Base-by-base conservation (phyloP, 805 yeast genomes). In the Lipomyces starkeyi region DNA sequence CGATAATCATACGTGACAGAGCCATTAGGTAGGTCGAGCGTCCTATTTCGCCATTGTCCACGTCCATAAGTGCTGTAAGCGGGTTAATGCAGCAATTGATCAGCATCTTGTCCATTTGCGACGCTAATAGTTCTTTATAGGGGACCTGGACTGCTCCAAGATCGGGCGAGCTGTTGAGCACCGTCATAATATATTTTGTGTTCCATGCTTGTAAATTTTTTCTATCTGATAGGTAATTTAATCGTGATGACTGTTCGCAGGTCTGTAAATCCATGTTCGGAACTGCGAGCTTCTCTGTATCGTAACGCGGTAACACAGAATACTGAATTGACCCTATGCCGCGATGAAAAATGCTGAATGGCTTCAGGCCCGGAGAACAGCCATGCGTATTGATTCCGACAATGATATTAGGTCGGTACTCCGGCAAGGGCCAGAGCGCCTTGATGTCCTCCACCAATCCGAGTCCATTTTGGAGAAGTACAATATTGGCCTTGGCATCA, bases 371-470 rank as follows among this genome's bases (percentile, higher is more conserved):
- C 5, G 77, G 75, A 52, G 86, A 85, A 78, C 84, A 89, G 0
- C 97, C 98, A 77, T 94, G 98, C 2, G 91, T 86, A 57, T 90
- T 89, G 29, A 93, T 87, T 63, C 93, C 97, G 74, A 87, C 90
- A 74, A 83, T 86, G 5, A 92, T 67, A 17, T 80, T 81, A 0
- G 97, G 97, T 63, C 86, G 76, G 0, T 69, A 57, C 0, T 70
- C 73, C 1, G 68, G 62, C 2, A 78, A 74, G 3, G 86, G 86
- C 93, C 94, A 91, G 7, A 86, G 77, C 27, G 79, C n/a, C 1
- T 78, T 75, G 11, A 91, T 73, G 65, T 83, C 82, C 13, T 84
- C 90, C 6, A 84, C 76, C 55, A 86, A 82, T 9, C 98, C 98
- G 82, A 93, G 83, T 0, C 93, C 99, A 77, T 95, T 91, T 65